These are phyloP conservation scores for Geosmithia flava DNA, from an alignment of 2,329 filamentous ascomycete genomes.

Conservation along the genomic window DNA sequence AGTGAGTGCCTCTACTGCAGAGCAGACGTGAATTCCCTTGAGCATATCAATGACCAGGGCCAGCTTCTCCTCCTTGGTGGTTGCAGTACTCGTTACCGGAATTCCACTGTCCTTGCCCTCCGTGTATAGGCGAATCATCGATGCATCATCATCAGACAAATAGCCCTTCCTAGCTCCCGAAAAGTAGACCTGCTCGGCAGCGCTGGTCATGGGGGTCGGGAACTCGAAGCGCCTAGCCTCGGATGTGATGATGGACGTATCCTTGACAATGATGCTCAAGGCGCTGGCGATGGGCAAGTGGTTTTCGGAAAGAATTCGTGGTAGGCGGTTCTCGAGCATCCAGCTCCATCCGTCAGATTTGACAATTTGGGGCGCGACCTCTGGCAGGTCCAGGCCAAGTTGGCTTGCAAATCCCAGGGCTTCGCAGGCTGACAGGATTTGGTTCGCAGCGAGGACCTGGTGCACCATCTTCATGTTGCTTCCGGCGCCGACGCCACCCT, in stretches of 20 bases:
- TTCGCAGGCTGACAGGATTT: conserved; percentile 49
- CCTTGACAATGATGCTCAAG: conserved; percentile 47
- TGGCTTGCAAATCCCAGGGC: conserved; percentile 46
- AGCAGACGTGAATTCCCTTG: conserved; percentile 28
- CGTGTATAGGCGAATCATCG: conserved; percentile 28
- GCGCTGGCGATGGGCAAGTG: conserved; percentile 45
- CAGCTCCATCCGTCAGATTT: conserved; percentile 40
- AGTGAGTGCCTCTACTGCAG: conserved; percentile 28
- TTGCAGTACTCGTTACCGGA: conserved; percentile 10
- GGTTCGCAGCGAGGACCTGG: conserved; percentile 51
- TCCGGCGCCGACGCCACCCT: conserved; percentile 47
- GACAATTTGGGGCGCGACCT: conserved; percentile 29
- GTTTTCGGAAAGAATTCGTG: conserved; percentile 38
- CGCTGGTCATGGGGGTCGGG: conserved; percentile 45
- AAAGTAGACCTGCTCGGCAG: conserved; percentile 54
- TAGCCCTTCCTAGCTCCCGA: conserved; percentile 44
- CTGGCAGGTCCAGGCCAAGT: conserved; percentile 35
- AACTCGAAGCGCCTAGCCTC: conserved; percentile 46
- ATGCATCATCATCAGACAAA: conserved; percentile 29
- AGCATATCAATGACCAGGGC: conserved; percentile 24
- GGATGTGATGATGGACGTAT: conserved; percentile 54
- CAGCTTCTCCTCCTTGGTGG: conserved; percentile 21
- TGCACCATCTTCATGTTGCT: conserved; percentile 60
- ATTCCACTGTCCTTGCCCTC: conserved; percentile 21
- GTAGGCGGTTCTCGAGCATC: conserved; percentile 49